A percentile compares a stretch with the other conserved stretches of the same genome.
These are phyloP conservation scores for Apiotrichum montevideense DNA, from an alignment of 1,284 basidiomycete genomes.

Conservation along the genomic window DNA sequence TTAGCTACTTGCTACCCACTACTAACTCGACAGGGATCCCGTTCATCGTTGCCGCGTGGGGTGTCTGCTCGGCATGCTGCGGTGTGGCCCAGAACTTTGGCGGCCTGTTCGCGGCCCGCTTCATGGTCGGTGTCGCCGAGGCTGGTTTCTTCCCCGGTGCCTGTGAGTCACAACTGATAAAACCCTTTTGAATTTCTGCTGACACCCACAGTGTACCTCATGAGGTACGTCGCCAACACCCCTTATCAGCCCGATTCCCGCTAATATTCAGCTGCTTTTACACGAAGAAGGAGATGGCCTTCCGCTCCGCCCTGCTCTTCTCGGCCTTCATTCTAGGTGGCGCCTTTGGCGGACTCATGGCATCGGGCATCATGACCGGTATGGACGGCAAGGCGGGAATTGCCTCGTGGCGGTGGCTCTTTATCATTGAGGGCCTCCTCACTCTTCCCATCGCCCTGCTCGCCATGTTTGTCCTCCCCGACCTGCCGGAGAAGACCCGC, in stretches of 20 bases:
- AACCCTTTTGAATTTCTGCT: no score
- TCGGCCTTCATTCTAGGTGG: slow-evolving; percentile 23
- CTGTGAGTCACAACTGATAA: no score
- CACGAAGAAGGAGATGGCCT: slow-evolving; percentile 9
- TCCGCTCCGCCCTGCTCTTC: slow-evolving; percentile 16
- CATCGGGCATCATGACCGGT: slow-evolving; percentile 20
- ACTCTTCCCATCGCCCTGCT: slow-evolving; percentile 27
- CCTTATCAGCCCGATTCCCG: no score
- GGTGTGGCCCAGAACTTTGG: slow-evolving; percentile 17
- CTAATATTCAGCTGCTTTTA: no score
- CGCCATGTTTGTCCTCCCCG: slow-evolving; percentile 36
- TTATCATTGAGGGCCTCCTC: slow-evolving; percentile 41
- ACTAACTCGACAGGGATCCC: slow-evolving; percentile 6
- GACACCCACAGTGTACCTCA: not conserved
- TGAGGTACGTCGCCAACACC: slow-evolving; percentile 2
- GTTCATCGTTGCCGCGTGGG: slow-evolving; percentile 15
- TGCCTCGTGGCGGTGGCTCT: slow-evolving; percentile 45
- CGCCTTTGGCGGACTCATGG: slow-evolving; percentile 30
- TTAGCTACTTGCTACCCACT: no score
- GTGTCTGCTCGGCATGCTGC: not conserved
- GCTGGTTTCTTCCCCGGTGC: slow-evolving; percentile 26
- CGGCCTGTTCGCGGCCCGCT: slow-evolving; percentile 9
- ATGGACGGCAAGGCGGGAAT: slow-evolving; percentile 22
- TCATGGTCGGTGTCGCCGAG: slow-evolving; percentile 30
- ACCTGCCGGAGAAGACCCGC: slow-evolving; percentile 46